Percentiles rank a stretch among this genome's conserved stretches.
phyloP scores from a whole-genome alignment of 116 monocot genomes.

The Cymodocea nodosa region DNA sequence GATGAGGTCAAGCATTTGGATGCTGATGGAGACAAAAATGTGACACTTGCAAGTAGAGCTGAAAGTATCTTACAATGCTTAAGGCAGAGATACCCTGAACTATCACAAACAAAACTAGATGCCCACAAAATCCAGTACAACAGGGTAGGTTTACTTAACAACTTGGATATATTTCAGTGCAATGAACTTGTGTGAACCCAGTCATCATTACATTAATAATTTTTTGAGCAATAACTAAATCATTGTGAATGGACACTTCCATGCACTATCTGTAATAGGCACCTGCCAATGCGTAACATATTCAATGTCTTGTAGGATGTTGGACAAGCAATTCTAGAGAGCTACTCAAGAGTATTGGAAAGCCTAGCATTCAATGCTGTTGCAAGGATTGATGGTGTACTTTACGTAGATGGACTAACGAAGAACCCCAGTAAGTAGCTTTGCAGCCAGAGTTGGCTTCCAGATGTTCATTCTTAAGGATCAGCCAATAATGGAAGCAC shows the following conservation, averaged over 20 bases:
- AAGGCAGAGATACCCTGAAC: constrained; percentile 60
- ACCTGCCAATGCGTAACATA: neutral
- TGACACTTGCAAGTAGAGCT: constrained; percentile 54
- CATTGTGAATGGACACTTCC: neutral
- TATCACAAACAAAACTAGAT: constrained; percentile 79
- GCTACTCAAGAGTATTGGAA: constrained; percentile 84
- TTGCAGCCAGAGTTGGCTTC: neutral
- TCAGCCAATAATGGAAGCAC: no score
- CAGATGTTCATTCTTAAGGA: neutral
- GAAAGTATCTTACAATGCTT: constrained; percentile 36
- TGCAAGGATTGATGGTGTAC: constrained; percentile 66
- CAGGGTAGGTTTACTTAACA: constrained; percentile 26
- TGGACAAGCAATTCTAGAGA: constrained; percentile 81
- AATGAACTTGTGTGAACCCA: neutral
- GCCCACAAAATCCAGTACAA: constrained; percentile 79
- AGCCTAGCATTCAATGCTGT: constrained; percentile 69
- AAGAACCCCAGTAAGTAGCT: constrained; percentile 6
- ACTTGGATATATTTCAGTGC: neutral
- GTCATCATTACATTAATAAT: no score
- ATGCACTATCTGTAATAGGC: neutral
- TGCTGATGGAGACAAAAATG: constrained; percentile 55
- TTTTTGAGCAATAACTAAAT: no score
- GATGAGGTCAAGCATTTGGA: constrained; percentile 55
- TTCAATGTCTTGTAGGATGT: constrained; percentile 42
- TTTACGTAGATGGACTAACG: constrained; percentile 44